These are phyloP conservation scores for Fraxinus americana DNA, from an alignment of 257 asterid species.

Conservation along the genomic window DNA sequence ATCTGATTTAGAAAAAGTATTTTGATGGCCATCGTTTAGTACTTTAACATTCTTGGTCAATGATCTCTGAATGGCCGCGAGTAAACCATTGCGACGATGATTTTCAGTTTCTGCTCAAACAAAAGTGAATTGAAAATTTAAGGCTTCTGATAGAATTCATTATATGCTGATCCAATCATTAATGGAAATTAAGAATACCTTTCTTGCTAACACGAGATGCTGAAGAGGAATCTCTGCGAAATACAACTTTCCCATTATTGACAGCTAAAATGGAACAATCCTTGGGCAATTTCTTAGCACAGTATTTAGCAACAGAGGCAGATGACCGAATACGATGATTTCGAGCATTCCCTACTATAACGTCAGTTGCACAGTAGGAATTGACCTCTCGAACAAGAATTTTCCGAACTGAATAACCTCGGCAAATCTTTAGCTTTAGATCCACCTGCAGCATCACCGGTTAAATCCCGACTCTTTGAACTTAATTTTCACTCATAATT, in stretches of 20 bases:
- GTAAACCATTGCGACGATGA: conserved; percentile 53
- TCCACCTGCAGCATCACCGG: conserved; percentile 56
- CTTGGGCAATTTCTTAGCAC: conserved; percentile 71
- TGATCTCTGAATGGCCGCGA: conserved; percentile 70
- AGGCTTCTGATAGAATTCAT: not conserved
- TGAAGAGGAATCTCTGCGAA: conserved; percentile 56
- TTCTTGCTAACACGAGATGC: conserved; percentile 38
- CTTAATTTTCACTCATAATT: not conserved
- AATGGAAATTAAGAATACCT: conserved; percentile 46
- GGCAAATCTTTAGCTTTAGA: conserved; percentile 90
- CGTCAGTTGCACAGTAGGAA: conserved; percentile 64
- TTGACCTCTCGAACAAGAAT: conserved; percentile 83
- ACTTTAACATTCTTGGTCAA: conserved; percentile 62
- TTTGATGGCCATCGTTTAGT: conserved; percentile 35
- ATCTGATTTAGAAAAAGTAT: conserved; percentile 36
- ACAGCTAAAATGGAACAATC: conserved; percentile 77
- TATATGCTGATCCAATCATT: not conserved
- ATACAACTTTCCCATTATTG: conserved; percentile 73
- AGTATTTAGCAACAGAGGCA: conserved; percentile 78
- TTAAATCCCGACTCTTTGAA: too few relatives aligned
- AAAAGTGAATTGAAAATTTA: conserved; percentile 21
- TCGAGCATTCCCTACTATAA: conserved; percentile 75
- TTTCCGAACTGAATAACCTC: conserved; percentile 75
- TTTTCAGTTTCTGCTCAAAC: conserved; percentile 58
- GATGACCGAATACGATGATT: conserved; percentile 71